These are phyloP conservation scores for Chaetomium tenue DNA, from an alignment of 495 filamentous ascomycete species.

Conservation along the genomic window DNA sequence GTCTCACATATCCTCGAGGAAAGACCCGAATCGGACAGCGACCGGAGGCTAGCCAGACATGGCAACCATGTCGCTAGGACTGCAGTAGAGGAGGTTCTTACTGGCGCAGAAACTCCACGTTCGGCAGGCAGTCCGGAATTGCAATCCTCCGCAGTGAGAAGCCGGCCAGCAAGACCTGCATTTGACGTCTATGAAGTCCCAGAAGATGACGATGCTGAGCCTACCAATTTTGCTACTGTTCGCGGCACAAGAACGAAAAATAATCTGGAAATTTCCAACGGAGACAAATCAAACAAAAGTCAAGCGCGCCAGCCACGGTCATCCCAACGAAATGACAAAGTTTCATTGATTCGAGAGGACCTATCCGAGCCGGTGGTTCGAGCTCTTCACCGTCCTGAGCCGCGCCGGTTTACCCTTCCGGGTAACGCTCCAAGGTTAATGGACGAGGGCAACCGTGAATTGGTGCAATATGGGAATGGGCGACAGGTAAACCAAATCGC, in stretches of 20 bases:
- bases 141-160: slow-evolving; percentile 12
- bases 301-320: neutral
- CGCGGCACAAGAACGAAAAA: neutral
- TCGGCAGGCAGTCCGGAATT: slow-evolving; percentile 11
- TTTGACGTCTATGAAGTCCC: neutral
- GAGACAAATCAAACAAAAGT: neutral
- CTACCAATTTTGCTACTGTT: neutral
- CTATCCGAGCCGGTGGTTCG: neutral
- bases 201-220: slow-evolving; percentile 1
- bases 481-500: neutral
- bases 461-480: neutral
- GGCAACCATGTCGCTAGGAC: neutral
- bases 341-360: neutral
- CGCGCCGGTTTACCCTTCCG: neutral
- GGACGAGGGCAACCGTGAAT: neutral
- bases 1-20: neutral
- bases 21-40: neutral
- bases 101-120: neutral
- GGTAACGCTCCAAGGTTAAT: neutral
- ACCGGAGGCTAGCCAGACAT: neutral
- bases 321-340: neutral
- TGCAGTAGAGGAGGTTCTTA: neutral
- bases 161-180: neutral
- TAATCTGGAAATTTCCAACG: neutral
- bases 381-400: neutral